Evolutionary conservation across 1,139 yeast genomes (phyloP).

Genomic region (Yamadazyma trypodendri): DNA sequence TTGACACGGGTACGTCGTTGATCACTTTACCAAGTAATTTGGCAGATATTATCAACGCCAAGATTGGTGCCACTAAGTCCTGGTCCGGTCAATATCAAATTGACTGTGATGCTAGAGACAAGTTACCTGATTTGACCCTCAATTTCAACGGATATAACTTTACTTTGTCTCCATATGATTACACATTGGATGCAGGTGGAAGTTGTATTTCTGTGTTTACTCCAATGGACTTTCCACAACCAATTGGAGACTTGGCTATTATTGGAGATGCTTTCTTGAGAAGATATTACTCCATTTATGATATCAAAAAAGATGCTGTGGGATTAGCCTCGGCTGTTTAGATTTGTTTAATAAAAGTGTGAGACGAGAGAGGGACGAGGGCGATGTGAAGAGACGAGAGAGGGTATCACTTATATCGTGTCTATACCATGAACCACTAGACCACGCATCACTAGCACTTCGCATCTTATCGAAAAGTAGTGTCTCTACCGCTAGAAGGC

Average conservation of each 20-base stretch:
- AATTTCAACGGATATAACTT: conserved; percentile 88
- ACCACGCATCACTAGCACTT: no score
- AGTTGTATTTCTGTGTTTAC: conserved; percentile 95
- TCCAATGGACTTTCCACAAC: conserved; percentile 96
- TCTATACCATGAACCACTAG: no score
- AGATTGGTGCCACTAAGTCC: conserved; percentile 94
- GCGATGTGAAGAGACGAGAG: no score
- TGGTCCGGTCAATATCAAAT: conserved; percentile 97
- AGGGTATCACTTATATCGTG: no score
- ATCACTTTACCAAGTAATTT: conserved; percentile 91
- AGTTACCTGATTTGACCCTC: conserved; percentile 87
- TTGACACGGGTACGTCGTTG: conserved; percentile 97
- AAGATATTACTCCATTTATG: conserved; percentile 90
- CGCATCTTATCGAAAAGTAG: no score
- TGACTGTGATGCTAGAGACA: conserved; percentile 81
- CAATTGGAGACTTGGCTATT: conserved; percentile 94
- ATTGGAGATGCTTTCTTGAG: conserved; percentile 97
- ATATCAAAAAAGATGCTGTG: conserved; percentile 83
- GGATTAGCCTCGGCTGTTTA: conserved; percentile 76
- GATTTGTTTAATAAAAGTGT: conserved; percentile 2
- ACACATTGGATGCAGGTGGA: conserved; percentile 90
- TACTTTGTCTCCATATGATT: conserved; percentile 83
- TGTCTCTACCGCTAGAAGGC: no score
- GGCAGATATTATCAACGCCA: conserved; percentile 91
- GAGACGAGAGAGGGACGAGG: no score